These are phyloP conservation scores for Pseudogymnoascus sp. DNA, from an alignment of 2,329 filamentous ascomycete species.

Conservation along the genomic window DNA sequence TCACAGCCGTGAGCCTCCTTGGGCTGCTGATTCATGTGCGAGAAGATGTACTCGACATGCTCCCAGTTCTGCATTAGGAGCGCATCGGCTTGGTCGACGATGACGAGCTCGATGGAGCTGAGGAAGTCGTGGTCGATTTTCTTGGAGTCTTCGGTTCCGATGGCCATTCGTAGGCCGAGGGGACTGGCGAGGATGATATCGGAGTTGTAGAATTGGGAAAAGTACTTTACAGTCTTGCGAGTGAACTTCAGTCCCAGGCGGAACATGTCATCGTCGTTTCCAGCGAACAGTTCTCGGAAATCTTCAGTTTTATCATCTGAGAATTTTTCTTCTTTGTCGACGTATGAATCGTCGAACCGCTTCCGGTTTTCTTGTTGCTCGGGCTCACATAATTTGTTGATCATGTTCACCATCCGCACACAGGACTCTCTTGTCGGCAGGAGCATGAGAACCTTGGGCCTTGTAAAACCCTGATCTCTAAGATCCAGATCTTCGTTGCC, in stretches of 20 bases:
- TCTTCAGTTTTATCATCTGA: conserved; percentile 73
- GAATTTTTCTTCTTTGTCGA: conserved; percentile 61
- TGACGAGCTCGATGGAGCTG: conserved; percentile 83
- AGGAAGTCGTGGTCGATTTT: conserved; percentile 82
- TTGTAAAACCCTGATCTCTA: conserved; percentile 89
- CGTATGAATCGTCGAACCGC: conserved; percentile 80
- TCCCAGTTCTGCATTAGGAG: conserved; percentile 99
- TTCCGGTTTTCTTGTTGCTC: conserved; percentile 95
- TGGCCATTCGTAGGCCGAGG: conserved; percentile 81
- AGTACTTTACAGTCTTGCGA: conserved; percentile 90
- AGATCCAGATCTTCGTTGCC: conserved; percentile 63
- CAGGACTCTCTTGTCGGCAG: conserved; percentile 85
- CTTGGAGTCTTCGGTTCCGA: conserved; percentile 66
- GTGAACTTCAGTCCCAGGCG: conserved; percentile 95
- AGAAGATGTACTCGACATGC: conserved; percentile 85
- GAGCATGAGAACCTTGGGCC: conserved; percentile 87
- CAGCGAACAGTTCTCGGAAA: conserved; percentile 82
- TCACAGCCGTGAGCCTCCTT: conserved; percentile 88
- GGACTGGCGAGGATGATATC: conserved; percentile 92
- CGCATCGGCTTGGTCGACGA: conserved; percentile 88
- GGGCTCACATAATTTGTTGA: conserved; percentile 68
- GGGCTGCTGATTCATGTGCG: conserved; percentile 85
- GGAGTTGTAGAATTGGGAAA: conserved; percentile 90
- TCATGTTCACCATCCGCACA: conserved; percentile 68
- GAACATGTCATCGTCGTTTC: conserved; percentile 97